These are phyloP conservation scores for Microdochium trichocladiopsis DNA, from an alignment of 2,329 filamentous ascomycete genomes.

Conservation along the genomic window DNA sequence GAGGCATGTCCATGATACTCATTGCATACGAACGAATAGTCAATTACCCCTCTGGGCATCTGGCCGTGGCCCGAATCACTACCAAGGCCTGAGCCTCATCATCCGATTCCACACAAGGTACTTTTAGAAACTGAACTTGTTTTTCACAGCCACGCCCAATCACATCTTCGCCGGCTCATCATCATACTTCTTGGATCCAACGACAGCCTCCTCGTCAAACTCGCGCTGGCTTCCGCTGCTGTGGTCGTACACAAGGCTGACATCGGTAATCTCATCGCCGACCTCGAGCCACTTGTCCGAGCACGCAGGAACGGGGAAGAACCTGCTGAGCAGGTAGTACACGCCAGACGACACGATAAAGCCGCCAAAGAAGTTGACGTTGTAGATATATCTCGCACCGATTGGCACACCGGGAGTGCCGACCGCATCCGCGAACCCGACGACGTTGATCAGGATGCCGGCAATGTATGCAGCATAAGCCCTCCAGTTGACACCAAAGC, in stretches of 20 bases:
- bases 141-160: not conserved
- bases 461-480: conserved; percentile 76
- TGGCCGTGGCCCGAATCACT: no score
- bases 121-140: no score
- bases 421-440: conserved; percentile 81
- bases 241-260: conserved; percentile 26
- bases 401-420: conserved; percentile 58
- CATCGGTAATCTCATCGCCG: conserved; percentile 34
- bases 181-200: conserved; percentile 8
- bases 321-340: conserved; percentile 64
- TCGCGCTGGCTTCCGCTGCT: conserved; percentile 26
- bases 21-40: no score
- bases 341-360: conserved; percentile 61
- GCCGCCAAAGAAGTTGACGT: conserved; percentile 83
- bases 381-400: conserved; percentile 80
- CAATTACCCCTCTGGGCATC: no score
- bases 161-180: conserved; percentile 1
- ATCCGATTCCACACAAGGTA: no score
- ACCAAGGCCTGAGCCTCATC: no score
- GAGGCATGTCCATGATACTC: no score
- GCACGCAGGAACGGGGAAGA: conserved; percentile 67
- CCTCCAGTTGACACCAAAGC: conserved; percentile 70
- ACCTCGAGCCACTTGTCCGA: conserved; percentile 76
- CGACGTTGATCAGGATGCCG: conserved; percentile 84
- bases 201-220: conserved; percentile 28